Conservation (phyloP, 2,329 filamentous ascomycete species). For the Lithohypha guttulata region DNA sequence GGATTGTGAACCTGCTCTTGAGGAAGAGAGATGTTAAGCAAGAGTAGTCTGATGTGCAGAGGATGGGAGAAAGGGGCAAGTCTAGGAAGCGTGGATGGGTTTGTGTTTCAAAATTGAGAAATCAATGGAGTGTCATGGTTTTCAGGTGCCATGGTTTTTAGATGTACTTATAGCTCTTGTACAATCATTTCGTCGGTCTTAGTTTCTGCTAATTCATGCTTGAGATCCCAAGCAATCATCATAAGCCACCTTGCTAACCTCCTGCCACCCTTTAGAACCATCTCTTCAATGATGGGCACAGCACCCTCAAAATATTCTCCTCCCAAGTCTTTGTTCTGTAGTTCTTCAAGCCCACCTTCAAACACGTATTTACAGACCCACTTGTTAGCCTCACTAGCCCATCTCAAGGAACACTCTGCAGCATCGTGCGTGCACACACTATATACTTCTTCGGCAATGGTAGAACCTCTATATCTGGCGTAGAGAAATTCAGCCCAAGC, state of each 20-base stretch:
- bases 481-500: slow-evolving; percentile 7
- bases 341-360: slow-evolving; percentile 29
- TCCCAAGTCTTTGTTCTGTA: slow-evolving; percentile 37
- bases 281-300: slow-evolving; percentile 17
- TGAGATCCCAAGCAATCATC: slow-evolving; percentile 5
- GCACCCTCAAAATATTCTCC: slow-evolving; percentile 21
- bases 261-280: slow-evolving; percentile 18
- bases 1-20: too few relatives aligned
- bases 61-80: too few relatives aligned
- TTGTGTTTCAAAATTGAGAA: too few relatives aligned
- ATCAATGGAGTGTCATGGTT: too few relatives aligned
- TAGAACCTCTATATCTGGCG: not conserved
- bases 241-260: slow-evolving; percentile 18
- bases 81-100: too few relatives aligned
- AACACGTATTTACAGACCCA: slow-evolving; percentile 14
- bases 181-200: not conserved
- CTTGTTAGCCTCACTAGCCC: slow-evolving; percentile 12
- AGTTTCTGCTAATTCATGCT: not conserved
- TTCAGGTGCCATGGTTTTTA: too few relatives aligned
- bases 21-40: too few relatives aligned
- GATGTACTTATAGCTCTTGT: slow-evolving; percentile 4
- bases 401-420: slow-evolving; percentile 10
- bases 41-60: too few relatives aligned
- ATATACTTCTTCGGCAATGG: slow-evolving; percentile 2
- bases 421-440: slow-evolving; percentile 13